phyloP scores from a whole-genome alignment of 345 rosid genomes.

The Euphorbia lathyris region DNA sequence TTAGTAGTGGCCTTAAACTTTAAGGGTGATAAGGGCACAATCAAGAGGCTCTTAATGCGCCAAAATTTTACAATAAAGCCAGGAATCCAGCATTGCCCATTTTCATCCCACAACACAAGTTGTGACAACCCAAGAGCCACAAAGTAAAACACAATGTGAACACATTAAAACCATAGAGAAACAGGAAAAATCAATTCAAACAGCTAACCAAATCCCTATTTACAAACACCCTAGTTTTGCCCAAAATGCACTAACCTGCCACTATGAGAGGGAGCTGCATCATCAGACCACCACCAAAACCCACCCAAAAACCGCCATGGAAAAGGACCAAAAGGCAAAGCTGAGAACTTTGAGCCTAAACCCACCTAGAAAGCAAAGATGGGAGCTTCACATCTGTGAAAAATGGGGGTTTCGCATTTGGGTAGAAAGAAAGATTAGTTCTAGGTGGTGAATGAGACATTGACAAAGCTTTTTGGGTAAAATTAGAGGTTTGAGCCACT shows the following conservation, averaged over 20 bases:
- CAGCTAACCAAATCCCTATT: slow-evolving; percentile 1
- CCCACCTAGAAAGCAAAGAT: neutral
- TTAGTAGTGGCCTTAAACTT: too few species aligned
- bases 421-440: neutral
- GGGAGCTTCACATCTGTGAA: neutral
- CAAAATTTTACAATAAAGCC: neutral
- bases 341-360: neutral
- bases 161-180: neutral
- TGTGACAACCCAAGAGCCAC: neutral
- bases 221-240: slow-evolving; percentile 5
- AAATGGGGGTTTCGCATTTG: slow-evolving; percentile 7
- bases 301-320: slow-evolving; percentile 38
- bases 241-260: slow-evolving; percentile 46
- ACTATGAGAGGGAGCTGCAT: slow-evolving; percentile 41
- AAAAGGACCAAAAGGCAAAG: slow-evolving; percentile 14
- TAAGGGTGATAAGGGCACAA: too few species aligned
- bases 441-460: too few species aligned
- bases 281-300: slow-evolving; percentile 38
- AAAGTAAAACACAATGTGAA: too few species aligned
- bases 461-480: too few species aligned
- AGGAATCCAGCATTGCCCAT: neutral
- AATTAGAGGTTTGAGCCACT: too few species aligned
- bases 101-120: neutral
- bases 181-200: neutral
- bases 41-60: too few species aligned